Percentiles rank a stretch among this genome's conserved stretches.
These are phyloP conservation scores for Quercus alba DNA, from an alignment of 306 rosid genomes.

Conservation along the genomic window DNA sequence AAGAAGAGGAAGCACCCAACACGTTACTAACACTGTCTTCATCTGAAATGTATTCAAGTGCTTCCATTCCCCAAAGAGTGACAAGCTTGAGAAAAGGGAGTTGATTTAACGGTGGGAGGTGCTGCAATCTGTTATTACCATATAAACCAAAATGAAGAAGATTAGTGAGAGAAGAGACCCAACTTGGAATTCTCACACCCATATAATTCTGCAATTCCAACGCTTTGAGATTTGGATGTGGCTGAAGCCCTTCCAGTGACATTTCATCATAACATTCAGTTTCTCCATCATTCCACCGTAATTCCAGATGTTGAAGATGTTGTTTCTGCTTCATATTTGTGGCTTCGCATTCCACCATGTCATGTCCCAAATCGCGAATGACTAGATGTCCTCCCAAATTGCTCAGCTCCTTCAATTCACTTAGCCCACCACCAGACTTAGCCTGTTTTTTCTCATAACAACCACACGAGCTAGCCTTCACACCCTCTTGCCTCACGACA, in stretches of 20 bases:
- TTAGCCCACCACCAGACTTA: neutral
- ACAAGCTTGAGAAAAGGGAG: slow-evolving; percentile 6
- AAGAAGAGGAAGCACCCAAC: too few species aligned
- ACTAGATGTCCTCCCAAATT: neutral
- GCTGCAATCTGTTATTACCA: too few species aligned
- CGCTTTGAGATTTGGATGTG: neutral
- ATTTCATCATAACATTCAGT: too few species aligned
- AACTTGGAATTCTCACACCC: neutral
- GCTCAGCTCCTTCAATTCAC: neutral
- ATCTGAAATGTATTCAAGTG: slow-evolving; percentile 4
- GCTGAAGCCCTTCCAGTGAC: neutral
- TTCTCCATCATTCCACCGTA: neutral
- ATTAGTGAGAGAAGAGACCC: neutral
- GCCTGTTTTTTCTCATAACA: too few species aligned
- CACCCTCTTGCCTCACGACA: neutral
- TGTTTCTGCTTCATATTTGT: neutral
- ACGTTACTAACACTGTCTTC: neutral
- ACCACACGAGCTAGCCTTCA: accelerated
- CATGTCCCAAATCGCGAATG: neutral
- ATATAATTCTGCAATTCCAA: neutral
- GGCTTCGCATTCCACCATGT: too few species aligned
- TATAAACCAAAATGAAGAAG: neutral
- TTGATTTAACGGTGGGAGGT: neutral
- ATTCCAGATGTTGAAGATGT: neutral
- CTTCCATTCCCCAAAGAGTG: neutral